Conservation (phyloP, 768 basidiomycete species). For the Boletus reticulatus region DNA sequence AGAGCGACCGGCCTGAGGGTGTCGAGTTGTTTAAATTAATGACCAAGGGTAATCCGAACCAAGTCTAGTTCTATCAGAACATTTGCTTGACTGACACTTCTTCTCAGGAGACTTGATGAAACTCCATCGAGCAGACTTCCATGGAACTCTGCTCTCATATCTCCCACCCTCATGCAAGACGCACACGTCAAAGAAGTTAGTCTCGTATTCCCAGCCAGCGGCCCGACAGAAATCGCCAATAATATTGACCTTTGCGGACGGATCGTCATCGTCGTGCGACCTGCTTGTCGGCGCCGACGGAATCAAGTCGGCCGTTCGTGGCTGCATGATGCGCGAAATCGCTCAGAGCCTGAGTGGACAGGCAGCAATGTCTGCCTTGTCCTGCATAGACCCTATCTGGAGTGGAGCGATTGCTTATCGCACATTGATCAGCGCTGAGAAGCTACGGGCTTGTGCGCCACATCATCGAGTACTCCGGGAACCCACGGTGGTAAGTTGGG, state of each 20-base stretch:
- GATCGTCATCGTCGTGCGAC: slow-evolving; percentile 57
- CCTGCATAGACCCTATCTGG: slow-evolving; percentile 53
- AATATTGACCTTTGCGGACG: slow-evolving; percentile 59
- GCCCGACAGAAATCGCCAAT: slow-evolving; percentile 35
- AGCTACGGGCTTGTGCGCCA: slow-evolving; percentile 40
- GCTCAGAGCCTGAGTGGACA: slow-evolving; percentile 33
- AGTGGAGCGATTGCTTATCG: slow-evolving; percentile 61
- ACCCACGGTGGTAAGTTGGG: slow-evolving; percentile 44
- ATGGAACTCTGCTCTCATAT: slow-evolving; percentile 50
- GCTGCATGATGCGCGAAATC: slow-evolving; percentile 33
- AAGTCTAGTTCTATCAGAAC: background rate
- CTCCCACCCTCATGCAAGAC: slow-evolving; percentile 46
- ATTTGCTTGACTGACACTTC: background rate
- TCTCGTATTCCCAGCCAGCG: slow-evolving; percentile 48
- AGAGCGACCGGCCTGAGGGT: slow-evolving; percentile 57
- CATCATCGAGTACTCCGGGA: slow-evolving; percentile 47
- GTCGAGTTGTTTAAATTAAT: slow-evolving; percentile 51
- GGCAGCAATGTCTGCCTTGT: slow-evolving; percentile 41
- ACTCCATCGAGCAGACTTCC: slow-evolving; percentile 70
- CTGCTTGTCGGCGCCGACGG: slow-evolving; percentile 72
- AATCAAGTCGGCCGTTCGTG: slow-evolving; percentile 51
- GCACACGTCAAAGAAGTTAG: slow-evolving; percentile 57
- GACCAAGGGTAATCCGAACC: slow-evolving; percentile 47
- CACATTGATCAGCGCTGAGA: slow-evolving; percentile 52
- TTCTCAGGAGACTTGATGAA: slow-evolving; percentile 46